Percentiles rank a stretch among this genome's conserved stretches.
Evolutionary conservation across 176 grass and related monocot genomes (phyloP).

Genomic region (Cymbopogon citratus): DNA sequence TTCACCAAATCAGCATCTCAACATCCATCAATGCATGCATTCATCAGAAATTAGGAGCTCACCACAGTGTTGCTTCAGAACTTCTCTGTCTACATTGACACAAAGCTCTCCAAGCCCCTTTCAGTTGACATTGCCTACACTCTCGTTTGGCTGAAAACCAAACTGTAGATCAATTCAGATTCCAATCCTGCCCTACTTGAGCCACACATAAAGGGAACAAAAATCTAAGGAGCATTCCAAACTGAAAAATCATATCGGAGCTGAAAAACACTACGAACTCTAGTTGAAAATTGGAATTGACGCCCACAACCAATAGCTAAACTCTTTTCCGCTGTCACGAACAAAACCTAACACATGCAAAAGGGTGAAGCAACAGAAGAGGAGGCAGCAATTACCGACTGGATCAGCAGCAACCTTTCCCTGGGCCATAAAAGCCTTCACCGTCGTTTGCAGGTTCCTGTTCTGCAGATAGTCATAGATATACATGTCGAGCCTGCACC

Average conservation of each 20-base stretch:
- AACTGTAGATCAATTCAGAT: neutral
- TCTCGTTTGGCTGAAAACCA: neutral
- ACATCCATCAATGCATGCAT: no score
- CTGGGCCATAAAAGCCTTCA: slow-evolving; percentile 93
- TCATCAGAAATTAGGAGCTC: no score
- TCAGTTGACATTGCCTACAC: neutral
- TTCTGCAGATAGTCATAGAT: slow-evolving; percentile 94
- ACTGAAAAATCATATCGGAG: neutral
- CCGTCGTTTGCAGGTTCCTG: slow-evolving; percentile 85
- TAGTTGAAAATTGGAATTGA: slow-evolving; percentile 20
- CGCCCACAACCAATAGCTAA: neutral
- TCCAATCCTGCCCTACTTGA: neutral
- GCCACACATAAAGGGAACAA: no score
- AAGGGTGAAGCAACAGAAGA: neutral
- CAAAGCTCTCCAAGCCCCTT: neutral
- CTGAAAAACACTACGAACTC: neutral
- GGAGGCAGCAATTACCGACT: slow-evolving; percentile 61
- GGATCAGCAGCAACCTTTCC: slow-evolving; percentile 94
- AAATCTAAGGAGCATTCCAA: neutral
- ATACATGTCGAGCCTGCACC: slow-evolving; percentile 92
- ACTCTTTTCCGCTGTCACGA: neutral
- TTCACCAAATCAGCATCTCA: no score
- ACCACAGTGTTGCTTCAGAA: neutral
- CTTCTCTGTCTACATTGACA: neutral
- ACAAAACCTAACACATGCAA: neutral